Evolutionary conservation across 1,284 basidiomycete genomes (phyloP).

Genomic region (Naganishia liquefaciens): DNA sequence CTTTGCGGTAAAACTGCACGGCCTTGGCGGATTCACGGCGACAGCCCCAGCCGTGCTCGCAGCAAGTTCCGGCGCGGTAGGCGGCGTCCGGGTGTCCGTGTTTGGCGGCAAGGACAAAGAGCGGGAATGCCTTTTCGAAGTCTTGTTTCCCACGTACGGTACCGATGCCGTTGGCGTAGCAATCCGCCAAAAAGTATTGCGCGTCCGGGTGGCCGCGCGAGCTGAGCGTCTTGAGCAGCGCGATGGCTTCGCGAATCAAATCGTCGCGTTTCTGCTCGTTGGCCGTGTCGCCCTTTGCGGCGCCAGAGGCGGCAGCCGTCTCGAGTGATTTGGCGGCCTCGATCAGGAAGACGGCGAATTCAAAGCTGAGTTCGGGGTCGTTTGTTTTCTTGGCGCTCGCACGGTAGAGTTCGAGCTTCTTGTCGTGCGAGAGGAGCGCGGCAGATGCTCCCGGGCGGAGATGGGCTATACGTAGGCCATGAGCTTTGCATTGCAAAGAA

Average conservation of each 20-base stretch:
- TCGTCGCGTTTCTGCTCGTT: constrained; percentile 86
- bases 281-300: constrained; percentile 35
- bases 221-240: constrained; percentile 82
- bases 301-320: constrained; percentile 34
- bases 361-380: constrained; percentile 95
- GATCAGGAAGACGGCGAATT: constrained; percentile 98
- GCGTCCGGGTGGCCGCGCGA: constrained; percentile 91
- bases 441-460: constrained; percentile 90
- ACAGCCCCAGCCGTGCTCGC: constrained; percentile 99
- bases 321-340: constrained; percentile 83
- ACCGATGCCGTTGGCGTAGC: constrained; percentile 94
- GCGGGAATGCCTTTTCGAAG: constrained; percentile 93
- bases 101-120: constrained; percentile 95
- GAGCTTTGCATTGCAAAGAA: background rate
- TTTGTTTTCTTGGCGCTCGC: constrained; percentile 98
- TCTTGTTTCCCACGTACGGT: constrained; percentile 86
- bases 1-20: constrained; percentile 89
- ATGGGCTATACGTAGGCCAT: constrained; percentile 60
- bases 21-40: constrained; percentile 88
- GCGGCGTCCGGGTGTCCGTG: constrained; percentile 97
- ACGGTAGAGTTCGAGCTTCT: constrained; percentile 94
- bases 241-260: constrained; percentile 79
- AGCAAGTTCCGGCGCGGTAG: constrained; percentile 95
- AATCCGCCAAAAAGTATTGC: constrained; percentile 97
- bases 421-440: constrained; percentile 86